Conservation (phyloP, 106 monocot genomes). For the Phalaenopsis equestris region DNA sequence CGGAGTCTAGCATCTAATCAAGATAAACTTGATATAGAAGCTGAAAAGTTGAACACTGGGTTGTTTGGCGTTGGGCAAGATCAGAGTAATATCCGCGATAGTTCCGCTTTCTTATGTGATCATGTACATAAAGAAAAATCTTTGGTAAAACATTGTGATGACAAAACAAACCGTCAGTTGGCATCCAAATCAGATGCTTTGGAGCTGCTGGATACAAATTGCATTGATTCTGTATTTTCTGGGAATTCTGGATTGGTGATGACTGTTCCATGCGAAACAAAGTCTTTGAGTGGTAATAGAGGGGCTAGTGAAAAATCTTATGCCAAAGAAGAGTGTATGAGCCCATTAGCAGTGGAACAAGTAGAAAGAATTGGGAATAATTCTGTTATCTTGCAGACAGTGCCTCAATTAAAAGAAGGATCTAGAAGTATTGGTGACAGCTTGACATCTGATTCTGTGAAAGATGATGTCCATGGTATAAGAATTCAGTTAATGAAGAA, state of each 20-base stretch:
- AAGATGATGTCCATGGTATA: constrained; percentile 2
- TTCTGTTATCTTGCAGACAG: constrained; percentile 9
- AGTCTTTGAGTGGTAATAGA: constrained; percentile 20
- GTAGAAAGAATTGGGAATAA: not conserved
- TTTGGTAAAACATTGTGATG: not conserved
- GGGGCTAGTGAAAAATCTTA: not conserved
- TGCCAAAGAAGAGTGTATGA: constrained; percentile 6
- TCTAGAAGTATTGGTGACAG: constrained; percentile 6
- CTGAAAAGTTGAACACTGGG: constrained; percentile 1
- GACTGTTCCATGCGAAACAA: constrained; percentile 39
- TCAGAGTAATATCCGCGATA: not conserved
- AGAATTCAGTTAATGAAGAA: constrained; percentile 5
- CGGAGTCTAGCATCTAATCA: constrained; percentile 10
- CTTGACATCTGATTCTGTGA: constrained; percentile 2
- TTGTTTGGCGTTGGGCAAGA: not conserved
- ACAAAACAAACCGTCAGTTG: constrained; percentile 7
- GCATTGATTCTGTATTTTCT: constrained; percentile 16
- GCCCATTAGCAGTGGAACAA: constrained; percentile 8
- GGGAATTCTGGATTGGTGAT: constrained; percentile 44
- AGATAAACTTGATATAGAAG: constrained; percentile 9
- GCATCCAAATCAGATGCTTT: constrained; percentile 13
- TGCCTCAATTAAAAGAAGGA: constrained; percentile 9
- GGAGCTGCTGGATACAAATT: constrained; percentile 15
- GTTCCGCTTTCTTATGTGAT: constrained; percentile 2
- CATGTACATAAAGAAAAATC: constrained; percentile 11